Evolutionary conservation across 2,329 filamentous ascomycete species (phyloP), one percentile per base, ranked within the genome.

Genomic region (Mycosphaerella sp.): DNA sequence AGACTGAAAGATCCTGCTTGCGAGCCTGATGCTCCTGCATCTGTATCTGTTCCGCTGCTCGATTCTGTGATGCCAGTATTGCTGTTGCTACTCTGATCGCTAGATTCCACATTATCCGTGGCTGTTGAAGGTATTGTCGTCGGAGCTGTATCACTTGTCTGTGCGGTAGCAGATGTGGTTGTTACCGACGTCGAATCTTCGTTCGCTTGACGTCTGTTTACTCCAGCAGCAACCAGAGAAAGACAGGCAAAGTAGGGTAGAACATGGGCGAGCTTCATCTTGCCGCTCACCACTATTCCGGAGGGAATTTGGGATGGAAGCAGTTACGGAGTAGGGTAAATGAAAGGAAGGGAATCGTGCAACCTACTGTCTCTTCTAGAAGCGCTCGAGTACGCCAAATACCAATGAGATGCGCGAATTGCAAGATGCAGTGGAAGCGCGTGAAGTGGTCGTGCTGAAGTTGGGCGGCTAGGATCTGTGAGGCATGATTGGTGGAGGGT

Each of bases 21-120:
- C 7, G 58, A 51, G 14, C 87, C 86, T 34, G 80, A 78, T 13
- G 86, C 86, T 18, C 87, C 87, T 30, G 79, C 78, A 54, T 65
- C 59, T 12, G 61, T 64, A 53, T 67, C 62, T 14, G 64, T 54
- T 35, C 47, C 41, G 42, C 41, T 49, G 30, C 48, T 50, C 27
- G 51, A 53, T 9, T 39, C 39, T 18, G 45, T 36, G 36, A 49
- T 36, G 17, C 45, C 45, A 16, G 45, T 49, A 6, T 25, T 28
- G 17, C 28, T 49, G 14, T 14, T 37, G 17, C 39, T 41, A 28
- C 35, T 28, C 28, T 39, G 12, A 18, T 18, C 27, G 12, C 36
- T 34, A 18, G 25, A 49, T n/a, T 13, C 18, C 6, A 13, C 40
- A 25, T 10, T 28, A 8, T 9, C 8, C 21, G 40, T 28, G 10